These are phyloP conservation scores for Gracilaria vermiculophylla DNA, from an alignment of 23 red algal genomes.

Conservation along the genomic window DNA sequence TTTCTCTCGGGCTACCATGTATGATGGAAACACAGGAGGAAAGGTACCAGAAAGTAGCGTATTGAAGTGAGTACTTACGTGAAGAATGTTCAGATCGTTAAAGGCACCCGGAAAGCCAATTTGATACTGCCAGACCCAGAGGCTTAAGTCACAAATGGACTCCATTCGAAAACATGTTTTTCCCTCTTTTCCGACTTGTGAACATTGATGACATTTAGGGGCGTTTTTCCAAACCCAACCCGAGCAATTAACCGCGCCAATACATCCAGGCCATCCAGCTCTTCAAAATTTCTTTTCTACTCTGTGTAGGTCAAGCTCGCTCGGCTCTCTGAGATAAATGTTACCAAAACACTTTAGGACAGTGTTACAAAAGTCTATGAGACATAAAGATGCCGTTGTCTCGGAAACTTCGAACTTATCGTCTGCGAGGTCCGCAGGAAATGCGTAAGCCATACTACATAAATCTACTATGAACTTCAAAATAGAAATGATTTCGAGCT, in stretches of 20 bases:
- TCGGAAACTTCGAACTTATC: neutral
- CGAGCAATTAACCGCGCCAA: neutral
- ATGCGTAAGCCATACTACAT: neutral
- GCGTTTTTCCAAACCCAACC: neutral
- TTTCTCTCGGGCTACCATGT: neutral
- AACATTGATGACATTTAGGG: neutral
- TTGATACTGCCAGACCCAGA: neutral
- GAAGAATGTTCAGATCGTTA: slow-evolving; percentile 20
- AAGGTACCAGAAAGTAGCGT: neutral
- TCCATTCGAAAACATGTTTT: neutral
- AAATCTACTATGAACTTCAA: neutral
- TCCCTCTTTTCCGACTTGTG: neutral
- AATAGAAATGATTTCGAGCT: neutral
- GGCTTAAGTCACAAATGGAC: neutral
- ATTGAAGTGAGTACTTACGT: neutral
- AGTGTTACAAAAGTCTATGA: too few species aligned
- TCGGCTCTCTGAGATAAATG: neutral
- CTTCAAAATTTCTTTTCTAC: neutral
- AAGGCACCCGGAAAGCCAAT: neutral
- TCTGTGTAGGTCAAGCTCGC: neutral
- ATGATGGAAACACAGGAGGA: neutral
- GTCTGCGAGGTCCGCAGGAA: neutral
- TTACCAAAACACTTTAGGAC: too few species aligned
- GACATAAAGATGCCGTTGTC: neutral
- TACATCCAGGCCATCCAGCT: neutral